phyloP scores from a whole-genome alignment of 2,329 filamentous ascomycete species.

The Teratosphaeria epicoccoides region DNA sequence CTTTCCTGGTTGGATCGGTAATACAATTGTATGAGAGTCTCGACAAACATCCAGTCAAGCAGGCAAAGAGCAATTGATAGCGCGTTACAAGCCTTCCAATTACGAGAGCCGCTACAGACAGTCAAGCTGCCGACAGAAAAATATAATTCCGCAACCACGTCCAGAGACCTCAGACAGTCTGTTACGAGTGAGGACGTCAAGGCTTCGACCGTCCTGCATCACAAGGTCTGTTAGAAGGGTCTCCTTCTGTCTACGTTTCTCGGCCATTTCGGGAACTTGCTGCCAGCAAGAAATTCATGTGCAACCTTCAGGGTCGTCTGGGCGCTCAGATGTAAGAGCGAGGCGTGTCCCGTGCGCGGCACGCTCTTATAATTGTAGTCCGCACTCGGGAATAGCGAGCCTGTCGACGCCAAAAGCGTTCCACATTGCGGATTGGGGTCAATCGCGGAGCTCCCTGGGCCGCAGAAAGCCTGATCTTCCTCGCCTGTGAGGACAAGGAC shows the following conservation, averaged over 20 bases:
- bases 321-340: background rate
- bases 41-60: slow-evolving; percentile 18
- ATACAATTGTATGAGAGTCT: slow-evolving; percentile 23
- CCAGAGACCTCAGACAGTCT: background rate
- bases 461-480: background rate
- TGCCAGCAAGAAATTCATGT: background rate
- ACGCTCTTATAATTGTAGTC: background rate
- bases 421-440: background rate
- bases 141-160: background rate
- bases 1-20: slow-evolving; percentile 21
- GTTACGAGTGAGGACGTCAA: background rate
- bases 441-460: background rate
- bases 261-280: background rate
- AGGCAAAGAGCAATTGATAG: background rate
- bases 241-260: too few relatives aligned
- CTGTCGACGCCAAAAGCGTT: background rate
- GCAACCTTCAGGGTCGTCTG: background rate
- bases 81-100: background rate
- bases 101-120: too few relatives aligned
- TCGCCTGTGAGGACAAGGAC: background rate
- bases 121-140: background rate
- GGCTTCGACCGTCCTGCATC: background rate
- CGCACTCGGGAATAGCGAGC: background rate
- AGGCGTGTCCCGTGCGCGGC: background rate
- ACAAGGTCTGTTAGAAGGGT: too few relatives aligned